Evolutionary conservation across 352 stramenopile species (phyloP).

Genomic region (Phytopythium mirpurense): DNA sequence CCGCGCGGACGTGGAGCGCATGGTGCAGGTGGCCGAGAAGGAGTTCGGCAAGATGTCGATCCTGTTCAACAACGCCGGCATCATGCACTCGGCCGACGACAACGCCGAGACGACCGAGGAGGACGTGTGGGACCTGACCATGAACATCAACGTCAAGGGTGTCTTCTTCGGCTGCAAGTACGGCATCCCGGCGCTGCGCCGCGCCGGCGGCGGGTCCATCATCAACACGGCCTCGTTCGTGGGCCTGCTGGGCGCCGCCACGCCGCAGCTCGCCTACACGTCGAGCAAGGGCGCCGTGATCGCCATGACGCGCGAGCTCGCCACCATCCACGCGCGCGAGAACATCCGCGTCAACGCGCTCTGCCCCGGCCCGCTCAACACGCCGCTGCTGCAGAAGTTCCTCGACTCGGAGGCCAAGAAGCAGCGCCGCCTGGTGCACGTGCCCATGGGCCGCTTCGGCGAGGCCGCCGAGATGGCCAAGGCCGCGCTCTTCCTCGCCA

Average conservation of each 20-base stretch:
- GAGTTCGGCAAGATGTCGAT: constrained; percentile 75
- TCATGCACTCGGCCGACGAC: constrained; percentile 83
- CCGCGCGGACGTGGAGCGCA: constrained; percentile 58
- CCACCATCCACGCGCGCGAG: constrained; percentile 80
- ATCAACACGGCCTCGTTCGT: constrained; percentile 89
- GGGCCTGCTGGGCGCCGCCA: constrained; percentile 70
- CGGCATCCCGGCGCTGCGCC: constrained; percentile 73
- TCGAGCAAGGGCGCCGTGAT: constrained; percentile 86
- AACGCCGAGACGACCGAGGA: constrained; percentile 72
- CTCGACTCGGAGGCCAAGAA: constrained; percentile 81
- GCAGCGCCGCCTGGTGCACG: constrained; percentile 80
- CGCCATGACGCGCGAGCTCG: constrained; percentile 80
- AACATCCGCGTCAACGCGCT: constrained; percentile 88
- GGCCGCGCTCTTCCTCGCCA: constrained; percentile 81
- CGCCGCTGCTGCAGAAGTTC: constrained; percentile 84
- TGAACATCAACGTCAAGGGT: constrained; percentile 87
- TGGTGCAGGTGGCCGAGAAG: constrained; percentile 73
- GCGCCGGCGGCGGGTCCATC: constrained; percentile 76
- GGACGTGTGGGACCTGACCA: constrained; percentile 81
- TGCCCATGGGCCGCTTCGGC: constrained; percentile 85
- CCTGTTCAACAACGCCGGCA: constrained; percentile 86
- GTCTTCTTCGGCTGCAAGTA: constrained; percentile 89
- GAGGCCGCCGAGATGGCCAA: constrained; percentile 86
- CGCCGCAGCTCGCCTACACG: constrained; percentile 86
- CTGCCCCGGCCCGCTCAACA: constrained; percentile 83